Evolutionary conservation across 305 asterid species (phyloP).

Genomic region (Fraxinus paxiana): DNA sequence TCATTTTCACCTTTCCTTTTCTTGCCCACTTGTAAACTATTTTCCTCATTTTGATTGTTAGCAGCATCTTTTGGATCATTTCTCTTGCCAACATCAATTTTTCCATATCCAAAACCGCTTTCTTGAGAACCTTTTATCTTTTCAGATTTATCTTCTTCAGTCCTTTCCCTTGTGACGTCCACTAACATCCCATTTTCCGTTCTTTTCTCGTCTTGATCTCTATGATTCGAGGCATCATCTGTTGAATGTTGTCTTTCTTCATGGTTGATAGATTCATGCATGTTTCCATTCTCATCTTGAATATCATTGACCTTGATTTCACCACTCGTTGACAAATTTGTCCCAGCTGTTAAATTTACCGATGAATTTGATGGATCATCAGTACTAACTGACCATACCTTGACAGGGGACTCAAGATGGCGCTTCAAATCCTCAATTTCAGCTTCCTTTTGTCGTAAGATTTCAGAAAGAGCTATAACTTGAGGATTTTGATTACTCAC

Average conservation of each 20-base stretch:
- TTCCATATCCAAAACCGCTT: constrained; percentile 11
- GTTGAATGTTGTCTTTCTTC: constrained; percentile 8
- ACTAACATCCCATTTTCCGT: constrained; percentile 6
- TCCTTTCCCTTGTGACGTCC: constrained; percentile 9
- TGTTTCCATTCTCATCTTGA: background rate
- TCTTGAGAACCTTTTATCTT: constrained; percentile 20
- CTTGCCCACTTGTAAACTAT: background rate
- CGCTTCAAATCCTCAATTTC: constrained; percentile 39
- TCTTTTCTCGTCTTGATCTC: background rate
- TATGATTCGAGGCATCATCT: background rate
- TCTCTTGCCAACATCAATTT: background rate
- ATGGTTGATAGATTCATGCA: background rate
- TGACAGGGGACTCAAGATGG: constrained; percentile 27
- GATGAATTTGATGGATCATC: constrained; percentile 33
- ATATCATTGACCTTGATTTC: background rate
- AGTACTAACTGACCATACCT: constrained; percentile 30
- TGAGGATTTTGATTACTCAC: constrained; percentile 26
- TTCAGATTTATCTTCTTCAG: constrained; percentile 17
- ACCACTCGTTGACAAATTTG: background rate
- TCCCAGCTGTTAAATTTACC: constrained; percentile 19
- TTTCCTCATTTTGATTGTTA: background rate
- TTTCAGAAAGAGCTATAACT: constrained; percentile 31
- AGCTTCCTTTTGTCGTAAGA: constrained; percentile 31
- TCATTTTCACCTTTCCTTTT: background rate
- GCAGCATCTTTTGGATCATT: background rate